Base-by-base conservation (phyloP, 306 rosid species). In the Sicyos edulis region DNA sequence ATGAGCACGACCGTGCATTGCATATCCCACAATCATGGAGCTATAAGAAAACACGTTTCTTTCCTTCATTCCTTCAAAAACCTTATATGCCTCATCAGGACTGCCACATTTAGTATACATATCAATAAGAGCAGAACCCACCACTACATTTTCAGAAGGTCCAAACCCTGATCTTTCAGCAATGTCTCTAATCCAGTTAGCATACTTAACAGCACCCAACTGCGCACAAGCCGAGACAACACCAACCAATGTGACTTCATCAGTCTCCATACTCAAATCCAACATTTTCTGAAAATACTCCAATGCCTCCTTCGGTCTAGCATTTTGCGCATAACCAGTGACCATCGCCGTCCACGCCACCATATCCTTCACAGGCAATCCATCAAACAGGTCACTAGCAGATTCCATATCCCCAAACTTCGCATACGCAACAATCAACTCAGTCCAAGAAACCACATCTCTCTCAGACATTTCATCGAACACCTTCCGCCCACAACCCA, bases 341-440 rank as follows among this genome's bases (percentile, higher is more conserved):
- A 92, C 83, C 91, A 92, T 85, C 0, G 96, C 83, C 14, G 96
- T 92, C 98, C 98, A 92, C 14, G 82, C 86, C 82, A 92, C 96
- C 84, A 81, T 86, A 83, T 92, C 96, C 74, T 88, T 92, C 71
- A 47, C 62, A 0, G 82, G 87, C 78, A 87, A 60, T 10, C 59
- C 87, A n/a, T 82, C 82, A 81, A 92, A 92, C 80, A 92, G 40
- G 14, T 82, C 88, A 56, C 50, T 12, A 0, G 96, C 98, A 0
- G 85, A 85, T 5, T 59, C 79, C 89, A 89, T 86, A 37, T 88
- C 85, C 5, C 90, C 96, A 40, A 26, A 52, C 78, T 61, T 89
- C 0, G 89, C 83, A 64, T 88, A 88, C 0, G 91, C 89, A 51
- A 84, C 92, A 70, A 89, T 89, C 78, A 92, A 64, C 81, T 77